These are phyloP conservation scores for Trichoderma hamatum DNA, from an alignment of 2,329 filamentous ascomycete genomes.

Conservation along the genomic window DNA sequence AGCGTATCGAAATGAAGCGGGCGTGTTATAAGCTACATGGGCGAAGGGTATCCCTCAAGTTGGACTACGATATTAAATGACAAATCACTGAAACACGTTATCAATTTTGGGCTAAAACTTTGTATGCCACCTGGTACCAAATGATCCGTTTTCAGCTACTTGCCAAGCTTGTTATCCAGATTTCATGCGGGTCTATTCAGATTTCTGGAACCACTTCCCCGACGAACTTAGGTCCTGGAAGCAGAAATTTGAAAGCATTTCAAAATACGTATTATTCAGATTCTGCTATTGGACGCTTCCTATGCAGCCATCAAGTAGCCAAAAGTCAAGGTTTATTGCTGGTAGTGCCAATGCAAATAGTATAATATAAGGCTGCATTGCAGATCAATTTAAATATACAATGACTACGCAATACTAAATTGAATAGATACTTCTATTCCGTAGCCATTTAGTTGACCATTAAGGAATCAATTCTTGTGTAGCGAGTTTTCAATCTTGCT, in stretches of 20 bases:
- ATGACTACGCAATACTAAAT: too few species aligned
- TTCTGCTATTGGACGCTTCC: background rate
- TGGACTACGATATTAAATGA: background rate
- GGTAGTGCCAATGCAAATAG: too few species aligned
- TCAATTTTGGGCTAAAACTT: background rate
- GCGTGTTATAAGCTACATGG: background rate
- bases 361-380: too few species aligned
- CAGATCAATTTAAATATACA: too few species aligned
- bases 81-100: background rate
- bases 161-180: background rate
- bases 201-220: background rate
- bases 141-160: background rate
- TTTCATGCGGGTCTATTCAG: background rate
- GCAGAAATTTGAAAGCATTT: background rate
- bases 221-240: background rate
- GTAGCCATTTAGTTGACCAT: background rate
- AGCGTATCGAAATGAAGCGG: too few species aligned
- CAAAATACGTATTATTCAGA: background rate
- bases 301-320: background rate
- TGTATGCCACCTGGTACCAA: background rate
- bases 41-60: background rate
- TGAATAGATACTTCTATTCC: too few species aligned
- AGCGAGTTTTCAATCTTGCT: background rate
- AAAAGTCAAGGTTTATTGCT: too few species aligned
- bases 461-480: background rate